phyloP scores from a whole-genome alignment of 768 basidiomycete genomes.

The Kwoniella europaea region DNA sequence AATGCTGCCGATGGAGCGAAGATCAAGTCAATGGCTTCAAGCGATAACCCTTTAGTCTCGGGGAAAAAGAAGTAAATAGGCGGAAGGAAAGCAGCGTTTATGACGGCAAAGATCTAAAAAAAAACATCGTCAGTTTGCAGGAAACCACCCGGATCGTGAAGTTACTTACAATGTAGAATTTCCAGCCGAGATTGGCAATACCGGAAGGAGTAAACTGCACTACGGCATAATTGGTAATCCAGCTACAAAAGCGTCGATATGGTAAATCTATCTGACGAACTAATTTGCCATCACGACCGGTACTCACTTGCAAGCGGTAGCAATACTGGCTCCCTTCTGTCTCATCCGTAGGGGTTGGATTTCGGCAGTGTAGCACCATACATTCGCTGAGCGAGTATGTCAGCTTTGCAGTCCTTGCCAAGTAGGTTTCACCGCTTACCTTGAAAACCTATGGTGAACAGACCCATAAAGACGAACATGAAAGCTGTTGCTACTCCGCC shows the following conservation, averaged over 20 bases:
- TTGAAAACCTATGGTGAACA: constrained; percentile 40
- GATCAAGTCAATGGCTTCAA: constrained; percentile 36
- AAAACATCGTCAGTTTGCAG: too few species aligned
- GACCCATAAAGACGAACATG: constrained; percentile 43
- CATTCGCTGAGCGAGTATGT: constrained; percentile 26
- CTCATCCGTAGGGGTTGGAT: constrained; percentile 36
- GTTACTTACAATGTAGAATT: constrained; percentile 32
- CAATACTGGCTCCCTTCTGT: constrained; percentile 31
- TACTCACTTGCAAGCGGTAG: constrained; percentile 32
- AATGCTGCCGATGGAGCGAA: constrained; percentile 13
- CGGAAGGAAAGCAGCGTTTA: constrained; percentile 38
- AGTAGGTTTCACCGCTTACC: background rate
- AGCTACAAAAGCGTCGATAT: constrained; percentile 3
- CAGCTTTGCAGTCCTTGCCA: background rate
- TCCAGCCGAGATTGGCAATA: constrained; percentile 27
- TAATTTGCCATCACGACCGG: constrained; percentile 2
- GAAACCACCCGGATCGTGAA: too few species aligned
- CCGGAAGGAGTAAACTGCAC: constrained; percentile 29
- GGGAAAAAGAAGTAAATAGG: constrained; percentile 42
- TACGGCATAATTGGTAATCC: constrained; percentile 20
- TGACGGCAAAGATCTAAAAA: constrained; percentile 31
- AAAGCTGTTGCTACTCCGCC: constrained; percentile 38
- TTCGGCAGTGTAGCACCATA: constrained; percentile 44
- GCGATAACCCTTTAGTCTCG: constrained; percentile 41
- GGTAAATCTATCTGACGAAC: background rate